Evolutionary conservation across 139 green algal genomes (phyloP), one percentile per base, ranked within the genome.

Genomic region (Chlorella sp.): DNA sequence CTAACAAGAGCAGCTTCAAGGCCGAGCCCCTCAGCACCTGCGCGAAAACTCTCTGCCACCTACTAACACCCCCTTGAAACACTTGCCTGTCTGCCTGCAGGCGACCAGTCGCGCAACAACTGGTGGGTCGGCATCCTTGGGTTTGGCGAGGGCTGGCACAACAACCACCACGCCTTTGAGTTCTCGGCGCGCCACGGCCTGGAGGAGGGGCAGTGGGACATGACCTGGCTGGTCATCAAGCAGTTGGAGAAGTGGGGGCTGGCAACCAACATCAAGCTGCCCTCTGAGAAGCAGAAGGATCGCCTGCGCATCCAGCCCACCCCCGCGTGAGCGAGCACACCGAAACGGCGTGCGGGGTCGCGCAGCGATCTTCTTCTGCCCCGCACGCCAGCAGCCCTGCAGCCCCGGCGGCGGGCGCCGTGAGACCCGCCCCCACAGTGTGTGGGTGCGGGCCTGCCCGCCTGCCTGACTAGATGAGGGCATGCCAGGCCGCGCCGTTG

Each of bases 111-210:
- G 2, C 86, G 89, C 60, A 95, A 95, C 91, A 95, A 95, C 94
- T 95, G 95, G 95, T 97, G 94, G 94, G 95, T 98, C 57, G 97
- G 93, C 37, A 87, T 99, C 32, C 94, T 99, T 39, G 97, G 96
- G 0, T 99, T 97, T 88, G 97, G 97, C 60, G 97, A 99, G 92
- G 97, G 97, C 26, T 99, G 97, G 98, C 98, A 99, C 95, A 99
- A 98, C 96, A 99, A 99, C 95, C 97, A 99, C 92, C 97, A 99
- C 88, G 95, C 95, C 1, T 98, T 98, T 86, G 95, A 98, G 94
- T 98, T 96, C 91, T 95, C 90, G 7, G 97, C 97, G 0, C 95
- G 97, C 68, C 97, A 99, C 92, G 97, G 97, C 66, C 88, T 99
- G 16, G n/a, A 98, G 93, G 96, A 93, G 92, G 95, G 92, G 92